Evolutionary conservation across 495 filamentous ascomycete genomes (phyloP).

Genomic region (Aspergillus haitiensis): DNA sequence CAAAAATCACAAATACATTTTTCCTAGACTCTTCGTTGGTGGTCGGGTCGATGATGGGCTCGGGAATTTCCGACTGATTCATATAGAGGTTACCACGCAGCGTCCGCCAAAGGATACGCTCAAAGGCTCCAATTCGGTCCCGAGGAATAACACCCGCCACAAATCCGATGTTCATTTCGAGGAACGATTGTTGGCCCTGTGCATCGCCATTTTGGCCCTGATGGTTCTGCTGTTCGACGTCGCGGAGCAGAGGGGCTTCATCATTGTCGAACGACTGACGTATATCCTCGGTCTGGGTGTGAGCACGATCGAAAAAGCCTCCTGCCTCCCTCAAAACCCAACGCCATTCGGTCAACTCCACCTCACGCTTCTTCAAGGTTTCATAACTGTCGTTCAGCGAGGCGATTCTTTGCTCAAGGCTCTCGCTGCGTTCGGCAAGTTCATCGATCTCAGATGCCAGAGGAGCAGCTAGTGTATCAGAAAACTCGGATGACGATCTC

Average conservation of each 20-base stretch:
- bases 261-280: slow-evolving; percentile 86
- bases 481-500: slow-evolving; percentile 80
- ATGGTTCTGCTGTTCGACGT: slow-evolving; percentile 74
- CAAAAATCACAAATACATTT: slow-evolving; percentile 99
- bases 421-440: slow-evolving; percentile 85
- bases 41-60: slow-evolving; percentile 87
- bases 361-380: slow-evolving; percentile 93
- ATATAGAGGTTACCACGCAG: slow-evolving; percentile 98
- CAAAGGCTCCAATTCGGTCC: slow-evolving; percentile 90
- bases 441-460: slow-evolving; percentile 93
- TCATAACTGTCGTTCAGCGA: slow-evolving; percentile 97
- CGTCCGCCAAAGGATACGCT: slow-evolving; percentile 95
- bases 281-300: slow-evolving; percentile 96
- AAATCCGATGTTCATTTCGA: slow-evolving; percentile 98
- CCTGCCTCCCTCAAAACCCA: slow-evolving; percentile 95
- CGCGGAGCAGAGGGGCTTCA: slow-evolving; percentile 74
- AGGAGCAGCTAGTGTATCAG: slow-evolving; percentile 79
- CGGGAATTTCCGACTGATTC: slow-evolving; percentile 98
- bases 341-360: slow-evolving; percentile 95
- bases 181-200: slow-evolving; percentile 78
- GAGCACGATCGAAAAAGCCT: slow-evolving; percentile 94
- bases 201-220: slow-evolving; percentile 66
- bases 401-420: slow-evolving; percentile 84
- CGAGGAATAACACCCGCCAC: slow-evolving; percentile 96
- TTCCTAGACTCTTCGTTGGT: slow-evolving; percentile 91